Evolutionary conservation across 148 eudicot species (phyloP), one percentile per base, ranked within the genome.

Genomic region (Diospyros lotus): DNA sequence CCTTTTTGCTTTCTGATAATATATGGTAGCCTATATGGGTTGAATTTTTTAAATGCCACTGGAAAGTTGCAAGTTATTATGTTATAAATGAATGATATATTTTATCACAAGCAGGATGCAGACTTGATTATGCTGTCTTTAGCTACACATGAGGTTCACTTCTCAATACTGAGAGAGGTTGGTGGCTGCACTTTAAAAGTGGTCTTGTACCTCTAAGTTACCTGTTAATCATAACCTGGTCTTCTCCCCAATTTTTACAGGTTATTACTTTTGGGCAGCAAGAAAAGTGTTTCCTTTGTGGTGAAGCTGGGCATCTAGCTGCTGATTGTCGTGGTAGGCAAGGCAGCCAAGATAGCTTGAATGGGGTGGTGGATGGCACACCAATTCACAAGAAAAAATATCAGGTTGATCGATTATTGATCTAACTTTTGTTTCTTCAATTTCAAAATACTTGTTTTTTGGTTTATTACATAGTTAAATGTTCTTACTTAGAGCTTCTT

Each of bases 131-230:
- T 93, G 99, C 79, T 93, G 81, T 81, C 97, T 76, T 82, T 95
- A 42, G 99, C 99, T 44, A 95, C 97, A 17, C 99, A 95, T 68
- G 99, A 95, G 84, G 89, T 95, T 77, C 99, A 95, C 84, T 95
- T 95, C 69, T 92, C 99, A 64, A 93, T 95, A 85, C 73, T 95
- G 81, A 86, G 99, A 82, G 99, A 95, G 97, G 99, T 95, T 76
- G 81, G 94, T 84, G 54, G 61, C 71, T 75, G 38, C 58, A 17
- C 54, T 58, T 70, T 67, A 39, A 68, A 64, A 68, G 46, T 46
- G 13, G 18, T 4, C 39, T 54, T 43, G 3, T 41, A 17, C 59
- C 55, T 53, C 55, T 76, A 18, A 50, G 14, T 72, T 8, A 12
- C 58, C 46, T 43, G n/a, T 28, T 44, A 58, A 48, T 14, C 39